Conservation (phyloP, 768 basidiomycete genomes). For the Mycena rosella region DNA sequence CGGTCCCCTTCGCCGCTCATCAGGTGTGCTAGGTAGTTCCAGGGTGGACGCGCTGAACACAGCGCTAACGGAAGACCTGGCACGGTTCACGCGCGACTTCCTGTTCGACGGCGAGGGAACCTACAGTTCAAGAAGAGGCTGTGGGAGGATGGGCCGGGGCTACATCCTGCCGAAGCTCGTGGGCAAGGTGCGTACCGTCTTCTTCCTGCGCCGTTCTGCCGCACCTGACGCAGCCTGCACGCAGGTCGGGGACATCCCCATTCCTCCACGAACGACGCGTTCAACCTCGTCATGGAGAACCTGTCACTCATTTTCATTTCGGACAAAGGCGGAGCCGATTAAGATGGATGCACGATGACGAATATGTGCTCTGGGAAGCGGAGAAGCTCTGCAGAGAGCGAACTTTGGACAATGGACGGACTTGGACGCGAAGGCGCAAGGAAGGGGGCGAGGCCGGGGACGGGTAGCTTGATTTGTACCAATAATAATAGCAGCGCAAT, state of each 20-base stretch:
- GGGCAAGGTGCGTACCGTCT: slow-evolving; percentile 69
- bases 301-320: slow-evolving; percentile 90
- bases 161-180: slow-evolving; percentile 87
- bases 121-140: slow-evolving; percentile 90
- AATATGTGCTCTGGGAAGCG: no score
- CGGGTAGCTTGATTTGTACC: no score
- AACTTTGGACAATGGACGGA: no score
- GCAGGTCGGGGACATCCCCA: slow-evolving; percentile 86
- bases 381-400: no score
- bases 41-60: slow-evolving; percentile 84
- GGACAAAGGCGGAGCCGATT: slow-evolving; percentile 81
- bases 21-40: slow-evolving; percentile 72
- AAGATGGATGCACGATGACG: no score
- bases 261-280: slow-evolving; percentile 92
- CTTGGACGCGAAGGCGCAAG: no score
- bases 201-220: background rate
- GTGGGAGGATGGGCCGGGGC: slow-evolving; percentile 88
- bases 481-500: no score
- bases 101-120: slow-evolving; percentile 85
- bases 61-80: slow-evolving; percentile 87
- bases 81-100: slow-evolving; percentile 82
- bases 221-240: background rate
- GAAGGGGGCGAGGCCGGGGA: no score
- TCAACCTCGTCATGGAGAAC: slow-evolving; percentile 95
- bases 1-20: background rate